phyloP scores from a whole-genome alignment of 345 rosid genomes.

The Cochlearia excelsa region DNA sequence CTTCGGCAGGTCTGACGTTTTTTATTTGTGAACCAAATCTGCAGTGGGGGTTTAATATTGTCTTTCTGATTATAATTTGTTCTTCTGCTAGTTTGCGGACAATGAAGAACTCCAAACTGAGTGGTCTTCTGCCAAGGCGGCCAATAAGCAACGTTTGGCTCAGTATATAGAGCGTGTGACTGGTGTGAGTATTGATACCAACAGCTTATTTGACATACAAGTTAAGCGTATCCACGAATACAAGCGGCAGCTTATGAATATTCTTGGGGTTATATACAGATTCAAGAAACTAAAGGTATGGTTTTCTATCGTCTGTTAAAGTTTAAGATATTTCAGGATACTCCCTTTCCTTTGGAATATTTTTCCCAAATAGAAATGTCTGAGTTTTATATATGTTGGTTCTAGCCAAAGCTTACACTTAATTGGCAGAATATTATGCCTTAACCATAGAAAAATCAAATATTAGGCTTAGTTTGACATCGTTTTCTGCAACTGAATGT shows the following conservation, averaged over 20 bases:
- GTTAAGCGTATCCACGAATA: slow-evolving; percentile 98
- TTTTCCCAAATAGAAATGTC: background rate
- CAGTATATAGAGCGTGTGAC: slow-evolving; percentile 66
- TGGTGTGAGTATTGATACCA: slow-evolving; percentile 73
- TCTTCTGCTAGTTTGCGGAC: slow-evolving; percentile 68
- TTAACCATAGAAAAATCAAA: background rate
- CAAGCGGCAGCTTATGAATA: slow-evolving; percentile 92
- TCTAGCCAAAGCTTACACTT: slow-evolving; percentile 9
- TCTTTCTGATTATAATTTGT: slow-evolving; percentile 30
- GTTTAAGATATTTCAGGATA: slow-evolving; percentile 3
- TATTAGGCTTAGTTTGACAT: slow-evolving; percentile 14
- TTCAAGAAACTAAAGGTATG: slow-evolving; percentile 93
- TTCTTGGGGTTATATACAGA: slow-evolving; percentile 77
- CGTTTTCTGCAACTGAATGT: slow-evolving; percentile 32
- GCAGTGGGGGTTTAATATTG: slow-evolving; percentile 10
- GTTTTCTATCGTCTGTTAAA: slow-evolving; percentile 13
- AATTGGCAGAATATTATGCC: background rate
- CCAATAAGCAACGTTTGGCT: slow-evolving; percentile 78
- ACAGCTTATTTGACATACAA: slow-evolving; percentile 90
- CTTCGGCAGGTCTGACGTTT: slow-evolving; percentile 63
- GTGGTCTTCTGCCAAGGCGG: slow-evolving; percentile 94
- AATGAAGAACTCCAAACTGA: slow-evolving; percentile 70
- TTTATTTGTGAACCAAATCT: slow-evolving; percentile 9
- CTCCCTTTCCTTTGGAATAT: background rate
- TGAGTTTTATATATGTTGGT: slow-evolving; percentile 1